Base-by-base conservation (phyloP, 192 early-diverging fungal species). In the Podila minutissima region DNA sequence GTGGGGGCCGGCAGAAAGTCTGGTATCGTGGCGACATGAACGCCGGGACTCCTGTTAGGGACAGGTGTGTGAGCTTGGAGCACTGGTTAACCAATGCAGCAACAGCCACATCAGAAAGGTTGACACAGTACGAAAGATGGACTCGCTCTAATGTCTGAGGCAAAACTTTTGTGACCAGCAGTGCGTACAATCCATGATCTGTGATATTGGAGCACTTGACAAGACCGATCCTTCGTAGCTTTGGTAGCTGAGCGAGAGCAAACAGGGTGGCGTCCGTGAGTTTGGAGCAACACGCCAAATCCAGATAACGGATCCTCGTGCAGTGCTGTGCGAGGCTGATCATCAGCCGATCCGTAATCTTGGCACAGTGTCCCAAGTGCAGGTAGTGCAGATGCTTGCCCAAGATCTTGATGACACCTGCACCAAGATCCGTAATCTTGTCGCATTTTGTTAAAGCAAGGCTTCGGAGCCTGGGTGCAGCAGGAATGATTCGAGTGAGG, bases 161-260 rank as follows among this genome's bases (percentile, higher is more conserved):
- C 10, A 87, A 74, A 2, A 77, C 69, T 15, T 72, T 69, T 15
- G 83, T 72, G 46, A 84, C 78, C 29, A 85, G 69, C 26, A 90
- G 70, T 10, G 86, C 85, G 26, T 83, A 73, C 37, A 90, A 83
- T 5, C 83, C 82, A 38, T 78, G 65, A 61, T 90, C 87, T 5
- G 89, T 89, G 41, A 90, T 86, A n/a, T 88, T 85, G n/a, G 74
- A 82, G 66, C 89, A 90, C 65, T 90, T 90, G 46, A 90, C 89
- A 2, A 90, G 69, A 32, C 89, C 89, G 41, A 90, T 88, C 11
- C 89, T 78, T 26, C 85, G 82, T 26, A 90, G 59, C 66, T 86
- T 87, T 12, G 86, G 87, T 20, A 90, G 62, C 28, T 85, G 86
- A 22, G 87, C 83, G 11, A 90, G 63, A 28, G 84, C 88, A 72